These are phyloP conservation scores for Neurospora sp. DNA, from an alignment of 495 filamentous ascomycete genomes.

Conservation along the genomic window DNA sequence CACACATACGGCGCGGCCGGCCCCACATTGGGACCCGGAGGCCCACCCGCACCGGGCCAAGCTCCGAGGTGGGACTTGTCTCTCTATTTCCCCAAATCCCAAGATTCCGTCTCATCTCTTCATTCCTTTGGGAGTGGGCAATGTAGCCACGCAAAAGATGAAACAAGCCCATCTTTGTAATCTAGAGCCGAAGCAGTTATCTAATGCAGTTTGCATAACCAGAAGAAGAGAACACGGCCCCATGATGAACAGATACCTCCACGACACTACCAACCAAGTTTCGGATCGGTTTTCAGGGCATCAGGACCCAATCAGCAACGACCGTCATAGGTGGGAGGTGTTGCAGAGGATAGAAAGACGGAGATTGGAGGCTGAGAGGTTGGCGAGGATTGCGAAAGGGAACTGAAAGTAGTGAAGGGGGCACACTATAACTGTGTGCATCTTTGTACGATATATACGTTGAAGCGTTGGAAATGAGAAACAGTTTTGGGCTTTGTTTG, in stretches of 20 bases:
- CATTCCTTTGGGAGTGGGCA: not conserved
- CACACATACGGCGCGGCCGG: not conserved
- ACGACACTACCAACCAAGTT: constrained; percentile 1
- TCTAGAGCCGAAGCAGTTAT: not conserved
- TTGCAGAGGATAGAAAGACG: not conserved
- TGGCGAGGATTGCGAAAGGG: not conserved
- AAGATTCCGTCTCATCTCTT: not conserved
- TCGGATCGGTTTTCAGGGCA: constrained; percentile 1
- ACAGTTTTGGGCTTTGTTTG: not conserved
- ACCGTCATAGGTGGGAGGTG: not conserved
- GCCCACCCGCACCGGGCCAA: not conserved
- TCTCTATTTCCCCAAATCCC: not conserved
- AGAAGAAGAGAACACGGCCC: not conserved
- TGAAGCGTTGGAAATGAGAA: not conserved
- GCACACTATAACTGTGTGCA: not conserved
- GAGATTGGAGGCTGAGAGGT: not conserved
- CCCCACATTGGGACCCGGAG: not conserved
- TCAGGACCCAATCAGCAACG: not conserved
- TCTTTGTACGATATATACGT: not conserved
- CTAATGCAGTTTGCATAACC: not conserved
- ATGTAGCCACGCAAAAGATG: not conserved
- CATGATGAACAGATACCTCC: constrained; percentile 4
- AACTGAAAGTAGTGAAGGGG: not conserved
- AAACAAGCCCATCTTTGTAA: not conserved
- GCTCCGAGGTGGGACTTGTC: not conserved